phyloP scores from a whole-genome alignment of 1,139 yeast genomes.

The Saccharomycopsis crataegensis region DNA sequence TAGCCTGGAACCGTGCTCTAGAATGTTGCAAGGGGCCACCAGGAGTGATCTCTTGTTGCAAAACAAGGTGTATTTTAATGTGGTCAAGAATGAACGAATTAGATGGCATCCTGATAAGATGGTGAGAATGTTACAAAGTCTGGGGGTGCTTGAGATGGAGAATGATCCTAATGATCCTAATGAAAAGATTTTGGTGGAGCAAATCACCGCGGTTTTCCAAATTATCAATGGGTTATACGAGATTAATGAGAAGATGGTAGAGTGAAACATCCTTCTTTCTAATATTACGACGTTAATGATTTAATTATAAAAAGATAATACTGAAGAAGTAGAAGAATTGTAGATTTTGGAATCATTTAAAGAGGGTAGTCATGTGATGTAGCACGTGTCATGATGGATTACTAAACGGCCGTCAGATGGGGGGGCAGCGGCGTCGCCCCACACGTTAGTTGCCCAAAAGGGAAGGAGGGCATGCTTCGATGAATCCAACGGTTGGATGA shows the following conservation, averaged over 20 bases:
- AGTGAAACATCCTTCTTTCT: no score
- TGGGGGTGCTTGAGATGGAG: conserved; percentile 1
- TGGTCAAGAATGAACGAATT: conserved; percentile 44
- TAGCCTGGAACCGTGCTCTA: no score
- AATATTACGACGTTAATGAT: no score
- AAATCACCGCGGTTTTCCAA: conserved; percentile 34
- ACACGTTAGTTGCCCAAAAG: not conserved
- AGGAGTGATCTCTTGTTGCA: conserved; percentile 26
- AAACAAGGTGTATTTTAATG: conserved; percentile 20
- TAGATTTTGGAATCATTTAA: not conserved
- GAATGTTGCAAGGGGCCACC: not conserved
- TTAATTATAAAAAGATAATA: no score
- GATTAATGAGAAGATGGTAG: not conserved
- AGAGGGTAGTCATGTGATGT: no score
- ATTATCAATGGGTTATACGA: conserved; percentile 34
- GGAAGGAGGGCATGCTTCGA: not conserved
- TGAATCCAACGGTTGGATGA: not conserved
- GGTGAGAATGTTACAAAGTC: conserved; percentile 20
- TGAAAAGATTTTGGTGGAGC: conserved; percentile 14
- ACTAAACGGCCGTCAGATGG: not conserved
- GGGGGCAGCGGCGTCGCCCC: not conserved
- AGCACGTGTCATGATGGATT: not conserved
- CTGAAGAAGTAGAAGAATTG: not conserved
- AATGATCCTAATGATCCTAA: conserved; percentile 2
- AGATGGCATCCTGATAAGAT: conserved; percentile 67